Evolutionary conservation across 2,329 filamentous ascomycete species (phyloP).

Genomic region (Pseudogymnoascus sp.): DNA sequence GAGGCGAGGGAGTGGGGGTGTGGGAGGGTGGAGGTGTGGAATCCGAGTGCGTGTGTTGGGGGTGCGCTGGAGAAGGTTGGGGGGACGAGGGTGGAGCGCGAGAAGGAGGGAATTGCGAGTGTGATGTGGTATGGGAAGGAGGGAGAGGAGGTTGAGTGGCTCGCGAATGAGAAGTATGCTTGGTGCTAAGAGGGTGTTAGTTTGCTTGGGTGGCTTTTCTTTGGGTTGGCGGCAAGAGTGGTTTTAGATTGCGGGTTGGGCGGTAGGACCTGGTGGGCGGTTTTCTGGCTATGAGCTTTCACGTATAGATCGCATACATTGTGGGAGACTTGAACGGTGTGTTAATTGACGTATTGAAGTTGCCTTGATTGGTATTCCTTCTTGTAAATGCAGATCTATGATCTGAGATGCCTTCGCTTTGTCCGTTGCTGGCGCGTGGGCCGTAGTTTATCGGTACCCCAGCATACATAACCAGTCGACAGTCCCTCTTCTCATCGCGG

Average conservation of each 20-base stretch:
- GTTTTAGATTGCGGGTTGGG: not conserved
- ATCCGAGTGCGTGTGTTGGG: conserved; percentile 51
- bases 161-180: conserved; percentile 67
- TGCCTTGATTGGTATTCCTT: not conserved
- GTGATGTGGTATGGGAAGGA: conserved; percentile 59
- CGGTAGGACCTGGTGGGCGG: not conserved
- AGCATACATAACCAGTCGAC: not conserved
- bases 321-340: not conserved
- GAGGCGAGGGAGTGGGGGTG: conserved; percentile 67
- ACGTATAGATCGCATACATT: not conserved
- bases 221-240: not conserved
- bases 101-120: conserved; percentile 60
- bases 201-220: not conserved
- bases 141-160: conserved; percentile 54
- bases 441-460: not conserved
- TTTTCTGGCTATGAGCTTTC: not conserved
- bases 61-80: conserved; percentile 38
- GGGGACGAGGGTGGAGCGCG: conserved; percentile 43
- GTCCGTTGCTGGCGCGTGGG: not conserved
- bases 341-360: conserved; percentile 1
- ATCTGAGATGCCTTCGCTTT: not conserved
- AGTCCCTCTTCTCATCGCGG: not conserved
- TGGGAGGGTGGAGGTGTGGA: conserved; percentile 71
- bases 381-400: not conserved
- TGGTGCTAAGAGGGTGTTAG: conserved; percentile 50